phyloP scores from a whole-genome alignment of 371 early-diverging fungal genomes.

The Saksenaea oblongispora region DNA sequence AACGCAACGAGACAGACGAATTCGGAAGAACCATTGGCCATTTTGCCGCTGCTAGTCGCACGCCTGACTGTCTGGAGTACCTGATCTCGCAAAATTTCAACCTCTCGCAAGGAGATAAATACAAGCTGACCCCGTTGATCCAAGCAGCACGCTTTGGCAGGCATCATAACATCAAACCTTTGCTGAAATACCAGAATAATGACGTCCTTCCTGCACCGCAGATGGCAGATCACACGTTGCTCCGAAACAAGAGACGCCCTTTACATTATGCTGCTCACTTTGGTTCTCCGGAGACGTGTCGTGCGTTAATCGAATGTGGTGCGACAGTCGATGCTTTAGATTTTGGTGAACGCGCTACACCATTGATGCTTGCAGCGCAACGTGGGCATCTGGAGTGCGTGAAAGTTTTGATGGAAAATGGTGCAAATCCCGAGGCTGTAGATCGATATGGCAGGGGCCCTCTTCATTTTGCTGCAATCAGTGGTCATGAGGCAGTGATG shows the following conservation, averaged over 20 bases:
- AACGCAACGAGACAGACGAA: constrained; percentile 41
- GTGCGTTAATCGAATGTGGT: constrained; percentile 43
- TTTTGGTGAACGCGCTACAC: constrained; percentile 42
- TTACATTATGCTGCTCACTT: constrained; percentile 61
- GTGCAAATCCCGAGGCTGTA: constrained; percentile 42
- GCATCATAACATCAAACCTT: constrained; percentile 31
- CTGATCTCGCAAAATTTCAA: constrained; percentile 42
- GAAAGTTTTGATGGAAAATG: constrained; percentile 43
- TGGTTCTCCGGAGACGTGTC: constrained; percentile 51
- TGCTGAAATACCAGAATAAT: constrained; percentile 33
- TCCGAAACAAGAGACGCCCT: constrained; percentile 47
- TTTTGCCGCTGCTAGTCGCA: constrained; percentile 61
- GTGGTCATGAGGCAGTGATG: constrained; percentile 49
- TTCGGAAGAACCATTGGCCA: constrained; percentile 54
- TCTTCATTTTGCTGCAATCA: constrained; percentile 52
- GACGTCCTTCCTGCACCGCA: constrained; percentile 21
- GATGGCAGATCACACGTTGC: constrained; percentile 41
- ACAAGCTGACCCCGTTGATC: constrained; percentile 51
- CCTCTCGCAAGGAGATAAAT: constrained; percentile 35
- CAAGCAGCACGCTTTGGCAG: constrained; percentile 60
- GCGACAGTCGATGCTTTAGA: constrained; percentile 47
- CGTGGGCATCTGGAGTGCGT: constrained; percentile 55
- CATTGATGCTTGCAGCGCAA: constrained; percentile 49
- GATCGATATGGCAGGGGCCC: constrained; percentile 55
- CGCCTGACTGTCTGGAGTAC: constrained; percentile 49